phyloP scores from a whole-genome alignment of 352 stramenopile genomes.

The Phytophthora crassamura region DNA sequence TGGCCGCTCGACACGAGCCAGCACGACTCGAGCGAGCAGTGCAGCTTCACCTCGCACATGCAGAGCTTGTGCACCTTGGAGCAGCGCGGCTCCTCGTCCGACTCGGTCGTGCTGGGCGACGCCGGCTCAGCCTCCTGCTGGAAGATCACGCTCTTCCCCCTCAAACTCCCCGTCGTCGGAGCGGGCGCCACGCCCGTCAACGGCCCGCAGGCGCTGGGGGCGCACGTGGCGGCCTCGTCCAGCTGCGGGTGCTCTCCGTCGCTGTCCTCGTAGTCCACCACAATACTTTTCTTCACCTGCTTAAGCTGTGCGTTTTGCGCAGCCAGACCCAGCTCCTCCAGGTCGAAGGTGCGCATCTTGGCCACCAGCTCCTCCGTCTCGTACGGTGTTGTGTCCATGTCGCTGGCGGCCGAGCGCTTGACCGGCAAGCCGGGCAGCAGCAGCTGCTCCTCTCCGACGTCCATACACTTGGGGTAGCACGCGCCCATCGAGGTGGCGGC shows the following conservation, averaged over 20 bases:
- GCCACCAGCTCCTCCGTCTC: slow-evolving; percentile 9
- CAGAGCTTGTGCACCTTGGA: slow-evolving; percentile 73
- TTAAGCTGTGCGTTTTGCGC: slow-evolving; percentile 3
- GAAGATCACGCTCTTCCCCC: slow-evolving; percentile 45
- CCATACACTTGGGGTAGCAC: slow-evolving; percentile 63
- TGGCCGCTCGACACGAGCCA: slow-evolving; percentile 94
- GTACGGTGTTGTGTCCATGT: slow-evolving; percentile 9
- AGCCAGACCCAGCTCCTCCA: slow-evolving; percentile 54
- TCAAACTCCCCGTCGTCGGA: slow-evolving; percentile 18
- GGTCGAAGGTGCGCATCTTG: slow-evolving; percentile 44
- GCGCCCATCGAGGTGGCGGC: slow-evolving; percentile 34
- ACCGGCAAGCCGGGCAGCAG: slow-evolving; percentile 2
- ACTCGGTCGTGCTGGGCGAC: slow-evolving; percentile 21
- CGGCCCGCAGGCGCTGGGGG: slow-evolving; percentile 49
- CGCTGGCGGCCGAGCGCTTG: not conserved
- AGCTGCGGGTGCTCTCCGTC: slow-evolving; percentile 23
- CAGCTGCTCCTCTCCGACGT: slow-evolving; percentile 17
- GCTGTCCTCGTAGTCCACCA: slow-evolving; percentile 68
- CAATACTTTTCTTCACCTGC: slow-evolving; percentile 43
- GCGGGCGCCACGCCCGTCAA: slow-evolving; percentile 46
- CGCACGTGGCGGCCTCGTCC: slow-evolving; percentile 38
- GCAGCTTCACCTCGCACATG: slow-evolving; percentile 77
- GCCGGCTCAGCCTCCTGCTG: slow-evolving; percentile 22
- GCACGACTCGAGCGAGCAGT: slow-evolving; percentile 92
- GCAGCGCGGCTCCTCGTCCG: slow-evolving; percentile 50